Evolutionary conservation across 2,329 filamentous ascomycete genomes (phyloP), one percentile per base, ranked within the genome.

Genomic region (Penicillium sp.): DNA sequence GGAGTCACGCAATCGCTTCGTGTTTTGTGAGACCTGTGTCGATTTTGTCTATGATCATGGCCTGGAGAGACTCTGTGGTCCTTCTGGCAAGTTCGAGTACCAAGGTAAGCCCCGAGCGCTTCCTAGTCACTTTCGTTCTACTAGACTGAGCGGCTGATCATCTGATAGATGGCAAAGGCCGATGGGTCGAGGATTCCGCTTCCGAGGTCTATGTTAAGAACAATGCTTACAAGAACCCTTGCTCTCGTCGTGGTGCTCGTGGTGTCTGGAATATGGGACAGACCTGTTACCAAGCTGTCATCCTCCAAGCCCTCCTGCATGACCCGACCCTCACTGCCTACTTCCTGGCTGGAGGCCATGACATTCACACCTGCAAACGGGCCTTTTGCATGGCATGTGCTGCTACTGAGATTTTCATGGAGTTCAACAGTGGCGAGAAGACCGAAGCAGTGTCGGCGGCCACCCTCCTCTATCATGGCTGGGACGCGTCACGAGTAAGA

Each of bases 231-330:
- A 85, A 87, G 58, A 88, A 91, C 6, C 90, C 92, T 13, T 97
- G 94, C 72, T 87, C 91, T 57, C 92, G 92, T 18, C 92, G 89
- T 66, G 94, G 95, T 10, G 85, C 97, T 40, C 87, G 95, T 37
- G 94, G 94, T 35, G 89, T 99, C 60, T 97, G 96, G 77, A 99
- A 98, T 71, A 94, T 96, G 74, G 95, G 94, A n/a, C 92, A 96
- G 59, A 98, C 95, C 11, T 99, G 94, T 79, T 99, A 97, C 77
- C 94, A 98, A 83, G 96, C 95, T 68, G 94, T 97, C 33, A 92
- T 98, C 50, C 82, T 99, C 16, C 95, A 98, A 75, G 92, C 90
- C 57, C 87, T 99, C 67, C 85, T 98, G 55, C 94, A 97, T 78
- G 97, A 98, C 71, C 94, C 94, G 0, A 84, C 97, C 46, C 84